A percentile compares a stretch with the other conserved stretches of the same genome.
These are phyloP conservation scores for Trichoderma polysporum DNA, from an alignment of 2,329 filamentous ascomycete genomes.

Conservation along the genomic window DNA sequence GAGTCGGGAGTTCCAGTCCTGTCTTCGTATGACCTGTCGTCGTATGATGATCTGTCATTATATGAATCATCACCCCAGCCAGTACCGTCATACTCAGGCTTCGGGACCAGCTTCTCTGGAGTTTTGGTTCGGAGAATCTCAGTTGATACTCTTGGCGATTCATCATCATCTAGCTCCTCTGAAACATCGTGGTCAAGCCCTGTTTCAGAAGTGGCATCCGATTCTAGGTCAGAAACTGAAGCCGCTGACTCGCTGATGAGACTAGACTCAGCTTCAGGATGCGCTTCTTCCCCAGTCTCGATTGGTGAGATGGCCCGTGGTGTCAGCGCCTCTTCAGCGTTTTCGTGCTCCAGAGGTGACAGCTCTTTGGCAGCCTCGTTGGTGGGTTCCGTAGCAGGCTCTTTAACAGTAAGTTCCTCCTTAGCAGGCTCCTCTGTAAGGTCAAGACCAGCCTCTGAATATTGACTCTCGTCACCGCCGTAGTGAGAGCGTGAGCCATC, in stretches of 20 bases:
- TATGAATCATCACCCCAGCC: slow-evolving; percentile 59
- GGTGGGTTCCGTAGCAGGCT: background rate
- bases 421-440: background rate
- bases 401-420: background rate
- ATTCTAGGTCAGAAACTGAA: background rate
- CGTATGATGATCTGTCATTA: slow-evolving; percentile 56
- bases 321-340: slow-evolving; percentile 47
- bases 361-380: background rate
- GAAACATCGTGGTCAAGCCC: background rate
- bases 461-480: slow-evolving; percentile 39
- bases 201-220: background rate
- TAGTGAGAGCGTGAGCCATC: slow-evolving; percentile 57
- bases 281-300: background rate
- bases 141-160: slow-evolving; percentile 21
- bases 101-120: slow-evolving; percentile 51
- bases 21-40: slow-evolving; percentile 59
- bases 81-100: slow-evolving; percentile 63
- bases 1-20: slow-evolving; percentile 80
- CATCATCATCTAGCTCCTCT: background rate
- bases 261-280: background rate
- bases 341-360: slow-evolving; percentile 34
- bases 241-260: background rate
- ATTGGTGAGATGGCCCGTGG: slow-evolving; percentile 44
- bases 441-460: slow-evolving; percentile 30
- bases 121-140: slow-evolving; percentile 42